phyloP scores from a whole-genome alignment of 805 yeast genomes.

The Starmerella etchellsii region DNA sequence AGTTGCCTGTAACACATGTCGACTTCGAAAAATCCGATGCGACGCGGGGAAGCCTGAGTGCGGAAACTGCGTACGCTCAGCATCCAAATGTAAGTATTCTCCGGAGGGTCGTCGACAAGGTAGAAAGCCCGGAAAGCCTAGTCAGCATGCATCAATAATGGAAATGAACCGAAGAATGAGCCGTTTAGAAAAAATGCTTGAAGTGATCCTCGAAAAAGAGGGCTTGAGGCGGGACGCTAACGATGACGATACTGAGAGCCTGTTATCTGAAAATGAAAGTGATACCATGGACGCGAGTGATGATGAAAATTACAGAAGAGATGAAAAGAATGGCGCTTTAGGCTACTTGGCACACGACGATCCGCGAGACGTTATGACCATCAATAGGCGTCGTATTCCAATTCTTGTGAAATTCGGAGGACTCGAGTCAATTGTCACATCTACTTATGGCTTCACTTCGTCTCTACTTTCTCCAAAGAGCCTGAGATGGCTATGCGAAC shows the following conservation, averaged over 20 bases:
- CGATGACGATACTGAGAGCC: constrained; percentile 1
- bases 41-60: constrained; percentile 57
- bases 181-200: constrained; percentile 23
- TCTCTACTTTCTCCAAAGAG: constrained; percentile 12
- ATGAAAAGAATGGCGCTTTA: too few relatives aligned
- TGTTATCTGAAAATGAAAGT: not conserved
- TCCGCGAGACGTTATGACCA: constrained; percentile 2
- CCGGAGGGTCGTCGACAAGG: constrained; percentile 13
- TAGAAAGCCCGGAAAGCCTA: not conserved
- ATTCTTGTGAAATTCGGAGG: constrained; percentile 8
- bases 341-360: not conserved
- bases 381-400: constrained; percentile 12
- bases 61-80: constrained; percentile 63
- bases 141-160: not conserved
- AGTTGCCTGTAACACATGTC: constrained; percentile 79
- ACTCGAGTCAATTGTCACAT: constrained; percentile 9
- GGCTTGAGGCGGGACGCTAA: not conserved
- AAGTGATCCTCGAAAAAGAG: constrained; percentile 10
- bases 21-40: constrained; percentile 60
- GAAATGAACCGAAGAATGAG: too few relatives aligned
- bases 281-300: not conserved
- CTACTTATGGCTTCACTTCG: constrained; percentile 15
- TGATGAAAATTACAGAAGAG: too few relatives aligned
- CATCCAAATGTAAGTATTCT: constrained; percentile 50
- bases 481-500: constrained; percentile 15